Evolutionary conservation across 306 rosid genomes (phyloP).

Genomic region (Psophocarpus tetragonolobus): DNA sequence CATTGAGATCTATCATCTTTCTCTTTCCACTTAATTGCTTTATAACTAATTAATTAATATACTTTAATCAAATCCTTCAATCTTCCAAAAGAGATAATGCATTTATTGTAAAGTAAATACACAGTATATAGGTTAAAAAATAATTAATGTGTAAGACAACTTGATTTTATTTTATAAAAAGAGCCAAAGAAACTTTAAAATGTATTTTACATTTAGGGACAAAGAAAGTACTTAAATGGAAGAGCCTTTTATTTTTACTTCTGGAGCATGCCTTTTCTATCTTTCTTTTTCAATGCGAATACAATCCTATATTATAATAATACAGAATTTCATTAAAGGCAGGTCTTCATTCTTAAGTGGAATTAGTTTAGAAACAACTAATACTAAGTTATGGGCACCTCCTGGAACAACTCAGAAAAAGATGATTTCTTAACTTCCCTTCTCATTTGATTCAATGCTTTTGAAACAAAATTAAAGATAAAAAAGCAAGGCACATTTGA

Average conservation of each 20-base stretch:
- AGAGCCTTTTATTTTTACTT: conserved; percentile 17
- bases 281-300: not conserved
- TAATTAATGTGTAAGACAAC: no score
- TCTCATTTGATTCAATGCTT: conserved; percentile 10
- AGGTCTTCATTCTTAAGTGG: not conserved
- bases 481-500: conserved; percentile 18
- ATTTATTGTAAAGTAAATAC: no score
- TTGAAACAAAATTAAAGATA: not conserved
- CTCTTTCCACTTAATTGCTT: no score
- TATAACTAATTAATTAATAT: no score
- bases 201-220: no score
- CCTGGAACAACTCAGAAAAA: conserved; percentile 1
- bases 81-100: no score
- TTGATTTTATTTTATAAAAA: no score
- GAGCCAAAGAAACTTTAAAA: no score
- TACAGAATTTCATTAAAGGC: conserved; percentile 13
- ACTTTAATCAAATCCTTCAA: no score
- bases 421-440: not conserved
- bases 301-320: conserved; percentile 2
- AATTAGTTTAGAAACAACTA: not conserved
- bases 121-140: no score
- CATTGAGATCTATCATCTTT: no score
- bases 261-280: not conserved
- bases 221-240: no score
- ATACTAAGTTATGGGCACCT: not conserved